phyloP scores from a whole-genome alignment of 805 yeast genomes.

The Candida methanosorbosa region DNA sequence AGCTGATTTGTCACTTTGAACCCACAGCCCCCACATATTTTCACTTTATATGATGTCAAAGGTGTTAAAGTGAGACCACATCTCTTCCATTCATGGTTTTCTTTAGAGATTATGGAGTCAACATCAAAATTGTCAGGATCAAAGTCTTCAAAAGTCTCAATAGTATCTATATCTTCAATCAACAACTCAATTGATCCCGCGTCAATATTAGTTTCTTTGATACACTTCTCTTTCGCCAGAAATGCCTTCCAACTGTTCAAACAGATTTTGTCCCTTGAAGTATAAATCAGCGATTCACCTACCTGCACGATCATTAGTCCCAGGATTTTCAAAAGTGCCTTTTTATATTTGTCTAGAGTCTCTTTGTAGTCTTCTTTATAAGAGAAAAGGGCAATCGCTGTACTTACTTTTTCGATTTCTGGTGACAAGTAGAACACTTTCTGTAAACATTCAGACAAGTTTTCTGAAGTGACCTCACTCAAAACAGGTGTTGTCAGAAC shows the following conservation, averaged over 20 bases:
- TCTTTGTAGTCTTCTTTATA: not conserved
- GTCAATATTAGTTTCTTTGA: not conserved
- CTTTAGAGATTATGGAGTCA: constrained; percentile 9
- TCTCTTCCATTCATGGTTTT: constrained; percentile 27
- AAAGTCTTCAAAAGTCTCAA: constrained; percentile 6
- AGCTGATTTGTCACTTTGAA: constrained; percentile 12
- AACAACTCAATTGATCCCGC: not conserved
- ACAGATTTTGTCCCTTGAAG: not conserved
- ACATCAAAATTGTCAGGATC: constrained; percentile 2
- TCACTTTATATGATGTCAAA: constrained; percentile 22
- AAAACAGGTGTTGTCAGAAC: too few species aligned
- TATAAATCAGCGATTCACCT: not conserved
- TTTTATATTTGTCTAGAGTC: not conserved
- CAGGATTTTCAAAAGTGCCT: not conserved
- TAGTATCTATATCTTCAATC: constrained; percentile 6
- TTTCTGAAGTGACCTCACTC: too few species aligned
- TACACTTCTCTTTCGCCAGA: not conserved
- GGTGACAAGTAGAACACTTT: not conserved
- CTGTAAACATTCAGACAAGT: too few species aligned
- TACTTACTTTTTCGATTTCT: not conserved
- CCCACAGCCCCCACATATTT: constrained; percentile 26
- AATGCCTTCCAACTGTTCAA: not conserved
- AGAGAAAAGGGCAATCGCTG: not conserved
- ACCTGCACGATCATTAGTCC: not conserved
- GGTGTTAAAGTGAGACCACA: constrained; percentile 31